Percentiles rank a stretch among this genome's conserved stretches.
These are phyloP conservation scores for Candida dajiaensis DNA, from an alignment of 805 yeast species.

Conservation along the genomic window DNA sequence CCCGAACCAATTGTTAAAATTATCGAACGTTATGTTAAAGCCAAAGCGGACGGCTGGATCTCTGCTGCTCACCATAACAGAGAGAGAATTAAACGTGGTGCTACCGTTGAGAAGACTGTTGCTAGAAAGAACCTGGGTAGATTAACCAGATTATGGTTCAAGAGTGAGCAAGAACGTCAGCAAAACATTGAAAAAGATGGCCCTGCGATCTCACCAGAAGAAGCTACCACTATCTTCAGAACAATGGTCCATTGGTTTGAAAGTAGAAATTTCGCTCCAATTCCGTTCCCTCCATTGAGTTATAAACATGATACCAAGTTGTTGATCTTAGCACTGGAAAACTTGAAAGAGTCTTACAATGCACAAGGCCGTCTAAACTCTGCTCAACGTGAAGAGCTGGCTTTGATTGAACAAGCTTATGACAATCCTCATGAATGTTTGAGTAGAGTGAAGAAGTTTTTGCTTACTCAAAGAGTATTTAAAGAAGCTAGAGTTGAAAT, in stretches of 20 bases:
- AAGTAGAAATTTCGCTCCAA: constrained; percentile 72
- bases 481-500: constrained; percentile 82
- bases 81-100: constrained; percentile 84
- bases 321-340: constrained; percentile 82
- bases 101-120: constrained; percentile 88
- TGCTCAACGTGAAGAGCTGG: constrained; percentile 85
- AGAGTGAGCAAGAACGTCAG: constrained; percentile 88
- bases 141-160: constrained; percentile 86
- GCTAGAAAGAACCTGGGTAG: constrained; percentile 92
- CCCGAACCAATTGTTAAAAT: constrained; percentile 87
- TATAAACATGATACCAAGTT: constrained; percentile 93
- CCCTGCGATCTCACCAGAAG: constrained; percentile 78
- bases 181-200: constrained; percentile 74
- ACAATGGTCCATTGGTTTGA: constrained; percentile 92
- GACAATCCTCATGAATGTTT: constrained; percentile 95
- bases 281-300: constrained; percentile 88
- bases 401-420: constrained; percentile 91
- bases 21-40: constrained; percentile 83
- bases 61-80: constrained; percentile 90
- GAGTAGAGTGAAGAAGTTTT: constrained; percentile 72
- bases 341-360: constrained; percentile 73
- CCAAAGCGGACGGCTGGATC: constrained; percentile 96
- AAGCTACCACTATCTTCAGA: constrained; percentile 81
- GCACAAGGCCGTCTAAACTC: constrained; percentile 76
- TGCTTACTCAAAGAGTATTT: constrained; percentile 85